A percentile compares a stretch with the other conserved stretches of the same genome.
Evolutionary conservation across 129 eudicot genomes (phyloP).

Genomic region (Lonicera japonica): DNA sequence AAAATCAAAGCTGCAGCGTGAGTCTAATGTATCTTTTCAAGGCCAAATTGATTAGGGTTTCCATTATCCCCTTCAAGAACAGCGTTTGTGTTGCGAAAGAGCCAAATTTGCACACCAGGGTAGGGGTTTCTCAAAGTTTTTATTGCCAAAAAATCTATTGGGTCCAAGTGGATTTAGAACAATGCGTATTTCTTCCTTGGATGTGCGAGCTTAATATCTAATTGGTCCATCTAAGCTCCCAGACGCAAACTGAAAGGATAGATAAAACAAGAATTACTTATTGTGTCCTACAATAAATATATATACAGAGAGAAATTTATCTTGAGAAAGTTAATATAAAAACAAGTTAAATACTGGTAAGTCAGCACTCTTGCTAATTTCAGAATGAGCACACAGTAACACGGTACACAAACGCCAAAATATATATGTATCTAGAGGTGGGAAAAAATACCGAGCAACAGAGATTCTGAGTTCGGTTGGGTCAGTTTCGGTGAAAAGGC

Average conservation of each 20-base stretch:
- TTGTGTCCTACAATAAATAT: background rate
- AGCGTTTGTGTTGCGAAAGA: background rate
- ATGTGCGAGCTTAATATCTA: slow-evolving; percentile 26
- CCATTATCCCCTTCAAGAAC: background rate
- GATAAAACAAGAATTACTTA: background rate
- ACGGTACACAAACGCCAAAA: background rate
- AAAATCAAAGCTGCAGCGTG: too few species aligned
- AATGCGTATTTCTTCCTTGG: background rate
- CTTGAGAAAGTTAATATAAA: background rate
- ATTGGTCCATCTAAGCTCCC: slow-evolving; percentile 98
- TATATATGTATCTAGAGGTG: too few species aligned
- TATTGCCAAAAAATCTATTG: background rate
- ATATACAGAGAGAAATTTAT: background rate
- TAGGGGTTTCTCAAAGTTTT: background rate
- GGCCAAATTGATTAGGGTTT: too few species aligned
- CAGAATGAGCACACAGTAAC: too few species aligned
- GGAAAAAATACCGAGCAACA: too few species aligned
- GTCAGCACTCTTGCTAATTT: too few species aligned
- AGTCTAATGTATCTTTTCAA: too few species aligned
- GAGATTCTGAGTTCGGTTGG: too few species aligned
- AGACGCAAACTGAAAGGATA: slow-evolving; percentile 64
- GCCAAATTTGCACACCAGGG: background rate
- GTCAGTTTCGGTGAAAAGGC: too few species aligned
- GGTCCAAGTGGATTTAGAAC: background rate
- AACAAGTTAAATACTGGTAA: background rate